Base-by-base conservation (phyloP, 352 stramenopile species). In the Pythium graminicola region DNA sequence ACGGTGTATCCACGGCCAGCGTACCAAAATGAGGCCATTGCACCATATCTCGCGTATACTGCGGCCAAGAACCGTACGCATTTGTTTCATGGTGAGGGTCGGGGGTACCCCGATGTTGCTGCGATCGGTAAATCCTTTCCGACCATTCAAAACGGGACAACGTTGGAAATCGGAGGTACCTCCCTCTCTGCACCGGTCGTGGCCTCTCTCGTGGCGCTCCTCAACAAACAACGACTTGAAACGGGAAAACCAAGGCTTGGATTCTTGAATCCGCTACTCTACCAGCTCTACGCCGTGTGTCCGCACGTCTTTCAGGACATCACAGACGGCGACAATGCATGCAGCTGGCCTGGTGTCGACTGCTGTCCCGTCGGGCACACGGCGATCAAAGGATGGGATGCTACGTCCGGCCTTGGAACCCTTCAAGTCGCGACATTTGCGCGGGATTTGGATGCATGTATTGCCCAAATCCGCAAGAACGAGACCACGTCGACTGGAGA, bases 61-160 rank as follows among this genome's bases (percentile, higher is more conserved):
- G 65, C 73, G 17, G 70, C 83, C n/a, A 83, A 80, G 1, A 71
- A 47, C 0, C 50, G 57, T 0, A 33, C 54, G 22, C 73, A 60
- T 0, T 92, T 86, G 60, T 97, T 95, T 57, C 95, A 95, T 41
- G 56, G 59, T 14, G 81, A 67, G 36, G 89, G 90, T 4, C 75
- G 90, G 29, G 90, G 77, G 2, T 97, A 95, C 48, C 90, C 90
- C 4, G 90, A 97, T 59, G 73, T 97, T 10, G 65, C 88, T 0
- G 79, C 86, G 6, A 54, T 95, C 1, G 90, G 86, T 6, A 64
- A 72, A 7, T 47, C 64, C 13, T 97, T 86, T 60, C 57, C 71
- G 22, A 81, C 92, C 19, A 71, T 75, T 26, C 72, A 92, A 39
- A 65, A 85, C 41, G 74, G 65, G 0, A 54, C 49, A 4, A 60